These are phyloP conservation scores for Chrysophaeum taylorii DNA, from an alignment of 352 stramenopile species.

Conservation along the genomic window DNA sequence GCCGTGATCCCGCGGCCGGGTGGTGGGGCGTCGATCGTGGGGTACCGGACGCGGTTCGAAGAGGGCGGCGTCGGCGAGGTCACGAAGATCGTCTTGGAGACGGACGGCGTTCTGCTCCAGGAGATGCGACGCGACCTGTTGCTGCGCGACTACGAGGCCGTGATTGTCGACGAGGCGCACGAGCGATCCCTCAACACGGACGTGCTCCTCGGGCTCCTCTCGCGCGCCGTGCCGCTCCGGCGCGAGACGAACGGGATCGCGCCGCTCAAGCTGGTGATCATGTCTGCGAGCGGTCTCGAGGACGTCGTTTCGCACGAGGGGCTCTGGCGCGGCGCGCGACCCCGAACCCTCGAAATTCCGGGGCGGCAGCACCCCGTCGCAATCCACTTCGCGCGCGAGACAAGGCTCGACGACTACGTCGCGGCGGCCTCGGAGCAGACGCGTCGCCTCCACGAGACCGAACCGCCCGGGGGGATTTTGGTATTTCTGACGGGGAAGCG, in stretches of 20 bases:
- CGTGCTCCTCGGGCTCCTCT: slow-evolving; percentile 90
- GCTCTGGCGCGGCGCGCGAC: slow-evolving; percentile 30
- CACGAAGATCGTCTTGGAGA: slow-evolving; percentile 98
- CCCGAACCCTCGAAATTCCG: slow-evolving; percentile 81
- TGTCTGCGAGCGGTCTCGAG: slow-evolving; percentile 93
- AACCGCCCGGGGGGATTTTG: slow-evolving; percentile 88
- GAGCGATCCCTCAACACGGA: slow-evolving; percentile 71
- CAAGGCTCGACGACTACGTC: slow-evolving; percentile 88
- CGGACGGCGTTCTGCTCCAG: slow-evolving; percentile 95
- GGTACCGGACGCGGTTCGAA: slow-evolving; percentile 98
- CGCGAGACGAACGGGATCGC: slow-evolving; percentile 45
- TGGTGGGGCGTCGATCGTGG: slow-evolving; percentile 50
- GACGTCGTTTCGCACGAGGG: slow-evolving; percentile 86
- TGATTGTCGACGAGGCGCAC: slow-evolving; percentile 87
- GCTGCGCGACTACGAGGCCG: slow-evolving; percentile 54
- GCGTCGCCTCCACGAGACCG: slow-evolving; percentile 90
- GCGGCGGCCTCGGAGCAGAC: slow-evolving; percentile 83
- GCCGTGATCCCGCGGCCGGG: slow-evolving; percentile 38
- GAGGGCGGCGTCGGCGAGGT: slow-evolving; percentile 68
- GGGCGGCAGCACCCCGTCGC: slow-evolving; percentile 90
- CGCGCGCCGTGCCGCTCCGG: slow-evolving; percentile 77
- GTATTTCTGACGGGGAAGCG: slow-evolving; percentile 94
- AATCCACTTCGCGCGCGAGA: slow-evolving; percentile 94
- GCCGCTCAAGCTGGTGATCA: slow-evolving; percentile 79
- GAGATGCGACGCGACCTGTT: slow-evolving; percentile 75